Evolutionary conservation across 441 rosid species (phyloP).

Genomic region (Gossypium lobatum): DNA sequence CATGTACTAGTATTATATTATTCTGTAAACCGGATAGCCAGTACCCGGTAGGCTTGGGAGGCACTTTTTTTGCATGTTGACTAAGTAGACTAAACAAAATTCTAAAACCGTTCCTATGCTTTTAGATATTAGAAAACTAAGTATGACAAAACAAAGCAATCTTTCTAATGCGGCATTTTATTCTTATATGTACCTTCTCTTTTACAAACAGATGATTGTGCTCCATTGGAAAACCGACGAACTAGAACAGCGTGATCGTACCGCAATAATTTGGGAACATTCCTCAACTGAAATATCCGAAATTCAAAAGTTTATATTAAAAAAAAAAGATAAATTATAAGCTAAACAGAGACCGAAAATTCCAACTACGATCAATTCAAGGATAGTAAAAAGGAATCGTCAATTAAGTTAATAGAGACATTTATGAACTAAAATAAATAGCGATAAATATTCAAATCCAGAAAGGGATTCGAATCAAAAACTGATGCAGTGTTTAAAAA

Average conservation of each 20-base stretch:
- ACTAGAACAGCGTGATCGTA: constrained; percentile 43
- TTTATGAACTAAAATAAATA: not conserved
- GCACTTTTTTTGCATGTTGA: not conserved
- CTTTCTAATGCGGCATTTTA: not conserved
- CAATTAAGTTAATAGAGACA: not conserved
- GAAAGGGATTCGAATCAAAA: not conserved
- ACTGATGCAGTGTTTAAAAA: not conserved
- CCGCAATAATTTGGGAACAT: constrained; percentile 40
- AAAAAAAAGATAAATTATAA: not conserved
- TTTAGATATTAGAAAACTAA: not conserved
- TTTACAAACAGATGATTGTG: constrained; percentile 31
- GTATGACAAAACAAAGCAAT: not conserved
- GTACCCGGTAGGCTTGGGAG: not conserved
- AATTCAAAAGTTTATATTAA: not conserved
- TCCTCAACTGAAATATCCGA: constrained; percentile 46
- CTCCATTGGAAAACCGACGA: constrained; percentile 51
- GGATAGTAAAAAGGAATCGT: not conserved
- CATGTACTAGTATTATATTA: not conserved
- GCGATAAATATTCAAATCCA: not conserved
- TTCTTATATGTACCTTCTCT: constrained; percentile 38
- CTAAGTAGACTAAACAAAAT: not conserved
- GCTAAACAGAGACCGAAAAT: not conserved
- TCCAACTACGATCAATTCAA: not conserved
- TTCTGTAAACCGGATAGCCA: not conserved
- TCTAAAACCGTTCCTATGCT: not conserved